phyloP scores from a whole-genome alignment of 306 rosid species.

The Echinosophora koreensis region DNA sequence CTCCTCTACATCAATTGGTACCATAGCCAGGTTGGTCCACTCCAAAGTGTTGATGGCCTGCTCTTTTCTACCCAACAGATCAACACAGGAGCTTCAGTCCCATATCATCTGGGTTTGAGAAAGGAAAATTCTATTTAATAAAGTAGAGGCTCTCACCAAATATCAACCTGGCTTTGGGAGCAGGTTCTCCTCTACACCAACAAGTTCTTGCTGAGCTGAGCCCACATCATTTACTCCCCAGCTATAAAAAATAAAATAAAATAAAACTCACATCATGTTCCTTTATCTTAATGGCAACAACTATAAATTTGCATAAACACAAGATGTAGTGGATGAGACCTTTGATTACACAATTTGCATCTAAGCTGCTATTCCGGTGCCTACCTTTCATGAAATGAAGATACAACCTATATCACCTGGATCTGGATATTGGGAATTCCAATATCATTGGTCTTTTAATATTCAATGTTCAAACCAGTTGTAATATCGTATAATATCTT shows the following conservation, averaged over 20 bases:
- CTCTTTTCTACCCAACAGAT: slow-evolving; percentile 29
- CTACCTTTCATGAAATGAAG: not conserved
- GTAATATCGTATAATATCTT: too few species aligned
- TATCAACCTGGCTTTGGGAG: not conserved
- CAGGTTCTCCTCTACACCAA: slow-evolving; percentile 22
- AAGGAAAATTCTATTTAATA: not conserved
- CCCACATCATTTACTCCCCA: not conserved
- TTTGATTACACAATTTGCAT: slow-evolving; percentile 9
- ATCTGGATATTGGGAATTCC: slow-evolving; percentile 13
- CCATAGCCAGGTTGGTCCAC: slow-evolving; percentile 27
- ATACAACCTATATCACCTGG: not conserved
- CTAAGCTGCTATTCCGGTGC: not conserved
- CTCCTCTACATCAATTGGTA: slow-evolving; percentile 25
- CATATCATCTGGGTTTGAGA: slow-evolving; percentile 8
- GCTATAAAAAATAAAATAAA: not conserved
- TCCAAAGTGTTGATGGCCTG: not conserved
- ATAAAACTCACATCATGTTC: not conserved
- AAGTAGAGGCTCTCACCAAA: slow-evolving; percentile 1
- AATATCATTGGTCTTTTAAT: not conserved
- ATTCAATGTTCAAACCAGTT: not conserved
- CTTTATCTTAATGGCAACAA: not conserved
- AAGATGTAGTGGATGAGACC: not conserved
- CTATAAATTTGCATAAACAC: not conserved
- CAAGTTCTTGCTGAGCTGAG: not conserved
- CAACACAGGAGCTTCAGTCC: slow-evolving; percentile 16